Conservation (phyloP, 2,329 filamentous ascomycete genomes). For the Paraconiothyrium sp. region DNA sequence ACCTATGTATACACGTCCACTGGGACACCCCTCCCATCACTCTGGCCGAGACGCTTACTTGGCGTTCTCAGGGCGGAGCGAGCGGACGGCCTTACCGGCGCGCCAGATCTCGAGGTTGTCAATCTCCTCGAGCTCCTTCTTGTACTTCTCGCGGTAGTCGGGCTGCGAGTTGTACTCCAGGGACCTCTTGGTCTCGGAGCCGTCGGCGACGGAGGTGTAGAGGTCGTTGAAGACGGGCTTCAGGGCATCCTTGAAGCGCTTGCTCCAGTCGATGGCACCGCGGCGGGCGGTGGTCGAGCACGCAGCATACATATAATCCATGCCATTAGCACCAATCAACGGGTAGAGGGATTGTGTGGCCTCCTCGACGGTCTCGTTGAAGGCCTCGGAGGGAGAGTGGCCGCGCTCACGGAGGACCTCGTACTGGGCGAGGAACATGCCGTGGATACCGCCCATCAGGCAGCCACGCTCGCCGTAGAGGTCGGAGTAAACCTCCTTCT, state of each 20-base stretch:
- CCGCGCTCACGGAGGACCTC: slow-evolving; percentile 99
- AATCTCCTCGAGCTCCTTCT: slow-evolving; percentile 99
- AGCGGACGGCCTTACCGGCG: slow-evolving; percentile 93
- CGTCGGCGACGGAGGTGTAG: slow-evolving; percentile 91
- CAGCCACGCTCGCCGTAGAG: slow-evolving; percentile 99
- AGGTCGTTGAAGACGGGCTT: slow-evolving; percentile 99
- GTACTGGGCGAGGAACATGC: slow-evolving; percentile 99
- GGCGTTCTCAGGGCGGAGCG: slow-evolving; percentile 51
- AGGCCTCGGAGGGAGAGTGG: slow-evolving; percentile 96
- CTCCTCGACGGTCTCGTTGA: slow-evolving; percentile 99
- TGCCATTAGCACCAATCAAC: slow-evolving; percentile 94
- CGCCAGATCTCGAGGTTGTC: slow-evolving; percentile 98
- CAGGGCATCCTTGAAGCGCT: slow-evolving; percentile 95
- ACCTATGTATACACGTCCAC: slow-evolving; percentile 37
- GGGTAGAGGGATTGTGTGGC: slow-evolving; percentile 98
- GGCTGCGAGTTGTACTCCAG: slow-evolving; percentile 96
- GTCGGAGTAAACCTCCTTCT: slow-evolving; percentile 99
- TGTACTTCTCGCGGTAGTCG: slow-evolving; percentile 97
- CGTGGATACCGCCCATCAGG: slow-evolving; percentile 99
- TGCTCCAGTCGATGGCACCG: slow-evolving; percentile 98
- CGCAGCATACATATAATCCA: slow-evolving; percentile 99
- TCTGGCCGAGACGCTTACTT: slow-evolving; percentile 33
- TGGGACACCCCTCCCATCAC: slow-evolving; percentile 14
- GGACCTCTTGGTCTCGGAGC: slow-evolving; percentile 93
- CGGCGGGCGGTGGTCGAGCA: slow-evolving; percentile 99